Base-by-base conservation (phyloP, 768 basidiomycete species). In the Hygrophorus pudorinus region DNA sequence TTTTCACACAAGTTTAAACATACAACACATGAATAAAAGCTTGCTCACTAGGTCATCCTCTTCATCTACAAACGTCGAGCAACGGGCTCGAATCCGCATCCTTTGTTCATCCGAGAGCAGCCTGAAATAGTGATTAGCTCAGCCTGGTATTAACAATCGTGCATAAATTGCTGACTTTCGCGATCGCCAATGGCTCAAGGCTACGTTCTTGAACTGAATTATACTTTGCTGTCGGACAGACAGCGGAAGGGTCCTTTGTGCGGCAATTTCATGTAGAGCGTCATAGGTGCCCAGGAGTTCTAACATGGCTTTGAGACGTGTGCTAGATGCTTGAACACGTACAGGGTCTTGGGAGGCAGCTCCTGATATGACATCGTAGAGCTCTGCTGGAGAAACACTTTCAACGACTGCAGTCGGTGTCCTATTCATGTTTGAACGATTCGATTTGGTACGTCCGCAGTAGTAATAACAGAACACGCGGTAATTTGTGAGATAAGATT, bases 121-220 rank as follows among this genome's bases (percentile, higher is more conserved):
- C 56, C 85, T 91, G 53, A n/a, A 44, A 42, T 24, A 24, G 7
- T 89, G 52, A 14, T 44, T 52, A 42, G 9, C 36, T 45, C 45
- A 42, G 35, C 45, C 39, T 36, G 46, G 44, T n/a, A 48, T 47
- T 24, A 41, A 41, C 44, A 46, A 34, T 28, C 11, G 42, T 24
- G 36, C 40, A 36, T 44, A 30, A 29, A 39, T 13, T 17, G 51
- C 73, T 56, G 51, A 86, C 88, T 78, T 87, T 65, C 80, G 65
- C 27, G 80, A 81, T 56, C 75, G 71, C 91, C 91, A 94, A 54
- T 86, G 81, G 39, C 64, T 64, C 3, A 80, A 59, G 2, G 79
- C 81, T 1, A 73, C 71, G 53, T 92, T 93, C 65, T 93, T 93
- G 66, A 92, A 85, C 55, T 90, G 88, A 44, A 93, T 84, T 50